Evolutionary conservation across 2,329 filamentous ascomycete species (phyloP).

Genomic region (Blastomyces emzantsi): DNA sequence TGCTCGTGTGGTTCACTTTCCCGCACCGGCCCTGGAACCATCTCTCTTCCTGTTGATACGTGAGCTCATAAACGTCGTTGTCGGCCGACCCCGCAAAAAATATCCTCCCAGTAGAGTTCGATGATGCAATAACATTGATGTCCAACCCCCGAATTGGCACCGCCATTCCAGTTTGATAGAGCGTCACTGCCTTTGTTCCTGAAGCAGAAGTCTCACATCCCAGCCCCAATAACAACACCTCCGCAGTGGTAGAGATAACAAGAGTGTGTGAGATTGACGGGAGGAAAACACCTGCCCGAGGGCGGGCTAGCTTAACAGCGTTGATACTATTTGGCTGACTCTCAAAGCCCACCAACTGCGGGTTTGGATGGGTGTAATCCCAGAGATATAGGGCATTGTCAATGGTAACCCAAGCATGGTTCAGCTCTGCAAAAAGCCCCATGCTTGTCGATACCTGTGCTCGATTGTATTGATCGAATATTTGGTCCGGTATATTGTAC

Average conservation of each 20-base stretch:
- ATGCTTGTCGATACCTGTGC: slow-evolving; percentile 84
- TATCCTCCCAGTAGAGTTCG: slow-evolving; percentile 70
- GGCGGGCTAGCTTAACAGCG: slow-evolving; percentile 77
- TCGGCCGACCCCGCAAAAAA: slow-evolving; percentile 79
- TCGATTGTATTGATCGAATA: slow-evolving; percentile 86
- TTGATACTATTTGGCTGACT: slow-evolving; percentile 82
- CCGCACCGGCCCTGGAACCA: slow-evolving; percentile 89
- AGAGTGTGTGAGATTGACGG: slow-evolving; percentile 76
- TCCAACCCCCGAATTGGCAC: slow-evolving; percentile 66
- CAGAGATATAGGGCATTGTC: slow-evolving; percentile 95
- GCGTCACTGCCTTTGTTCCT: slow-evolving; percentile 61
- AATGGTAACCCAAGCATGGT: slow-evolving; percentile 91
- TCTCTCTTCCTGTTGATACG: slow-evolving; percentile 92
- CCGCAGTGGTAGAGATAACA: slow-evolving; percentile 75
- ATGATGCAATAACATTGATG: slow-evolving; percentile 69
- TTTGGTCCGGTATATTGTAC: slow-evolving; percentile 82
- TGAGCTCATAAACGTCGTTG: slow-evolving; percentile 86
- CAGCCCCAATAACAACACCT: slow-evolving; percentile 81
- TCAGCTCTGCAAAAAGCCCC: slow-evolving; percentile 89
- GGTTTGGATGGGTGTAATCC: slow-evolving; percentile 93
- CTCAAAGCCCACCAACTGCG: slow-evolving; percentile 85
- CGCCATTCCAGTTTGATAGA: slow-evolving; percentile 85
- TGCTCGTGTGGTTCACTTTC: slow-evolving; percentile 79
- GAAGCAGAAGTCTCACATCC: slow-evolving; percentile 54
- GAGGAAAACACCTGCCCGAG: slow-evolving; percentile 80